A percentile compares a stretch with the other conserved stretches of the same genome.
These are phyloP conservation scores for Xerocomus brunneocitrinus DNA, from an alignment of 768 basidiomycete species.

Conservation along the genomic window DNA sequence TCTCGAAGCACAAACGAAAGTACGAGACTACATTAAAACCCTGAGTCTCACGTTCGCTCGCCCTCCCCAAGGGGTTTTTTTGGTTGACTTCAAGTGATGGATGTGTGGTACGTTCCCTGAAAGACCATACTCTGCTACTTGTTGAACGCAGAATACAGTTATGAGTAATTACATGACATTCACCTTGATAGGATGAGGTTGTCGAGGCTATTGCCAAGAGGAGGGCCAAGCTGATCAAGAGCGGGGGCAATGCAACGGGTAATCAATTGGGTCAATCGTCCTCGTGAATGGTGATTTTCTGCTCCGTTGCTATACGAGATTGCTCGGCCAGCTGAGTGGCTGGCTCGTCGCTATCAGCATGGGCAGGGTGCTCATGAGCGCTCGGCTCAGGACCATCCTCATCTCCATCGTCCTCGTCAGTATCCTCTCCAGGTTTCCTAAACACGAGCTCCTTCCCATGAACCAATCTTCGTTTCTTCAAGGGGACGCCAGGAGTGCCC, in stretches of 20 bases:
- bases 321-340: conserved; percentile 4
- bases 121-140: too few relatives aligned
- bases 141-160: neutral
- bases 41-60: too few relatives aligned
- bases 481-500: conserved; percentile 36
- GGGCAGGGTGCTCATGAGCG: conserved; percentile 1
- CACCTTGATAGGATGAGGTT: neutral
- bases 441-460: conserved; percentile 70
- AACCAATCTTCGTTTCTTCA: conserved; percentile 80
- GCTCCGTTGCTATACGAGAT: conserved; percentile 29
- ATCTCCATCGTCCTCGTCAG: conserved; percentile 35
- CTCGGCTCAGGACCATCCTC: conserved; percentile 10
- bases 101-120: too few relatives aligned
- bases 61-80: too few relatives aligned
- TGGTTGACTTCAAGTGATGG: too few relatives aligned
- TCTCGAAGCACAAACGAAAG: too few relatives aligned
- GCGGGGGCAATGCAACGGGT: neutral
- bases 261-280: conserved; percentile 35
- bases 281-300: conserved; percentile 47
- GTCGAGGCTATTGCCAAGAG: too few relatives aligned
- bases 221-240: neutral
- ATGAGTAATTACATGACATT: neutral
- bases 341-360: conserved; percentile 1
- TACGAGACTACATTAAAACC: too few relatives aligned
- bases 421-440: conserved; percentile 48